Conservation (phyloP, 2,329 filamentous ascomycete species). For the Penicillium psychrosexuale region DNA sequence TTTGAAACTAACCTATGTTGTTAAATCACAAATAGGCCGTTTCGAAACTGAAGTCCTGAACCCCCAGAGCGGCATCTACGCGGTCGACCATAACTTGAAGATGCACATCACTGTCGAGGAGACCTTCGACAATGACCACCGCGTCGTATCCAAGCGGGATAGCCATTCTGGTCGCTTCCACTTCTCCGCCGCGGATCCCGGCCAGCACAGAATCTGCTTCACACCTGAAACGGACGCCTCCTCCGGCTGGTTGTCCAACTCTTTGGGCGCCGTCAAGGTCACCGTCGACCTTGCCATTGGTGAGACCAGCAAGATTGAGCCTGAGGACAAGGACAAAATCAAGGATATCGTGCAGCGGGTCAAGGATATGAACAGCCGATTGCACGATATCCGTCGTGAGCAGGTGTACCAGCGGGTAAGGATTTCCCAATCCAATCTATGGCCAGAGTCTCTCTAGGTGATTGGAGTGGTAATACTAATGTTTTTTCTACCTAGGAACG, state of each 20-base stretch:
- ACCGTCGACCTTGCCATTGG: slow-evolving; percentile 89
- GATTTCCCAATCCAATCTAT: background rate
- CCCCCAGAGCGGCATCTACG: slow-evolving; percentile 64
- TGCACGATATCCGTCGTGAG: slow-evolving; percentile 87
- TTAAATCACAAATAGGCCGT: slow-evolving; percentile 56
- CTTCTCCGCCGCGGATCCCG: slow-evolving; percentile 90
- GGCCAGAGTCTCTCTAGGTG: no score
- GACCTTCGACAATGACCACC: slow-evolving; percentile 96
- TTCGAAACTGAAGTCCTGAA: slow-evolving; percentile 85
- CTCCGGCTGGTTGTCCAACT: slow-evolving; percentile 67
- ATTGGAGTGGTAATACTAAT: background rate
- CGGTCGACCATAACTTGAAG: slow-evolving; percentile 69
- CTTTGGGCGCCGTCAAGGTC: slow-evolving; percentile 76
- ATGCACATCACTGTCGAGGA: slow-evolving; percentile 94
- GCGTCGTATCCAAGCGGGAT: slow-evolving; percentile 84
- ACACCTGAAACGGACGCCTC: slow-evolving; percentile 71
- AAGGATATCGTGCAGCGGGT: slow-evolving; percentile 84
- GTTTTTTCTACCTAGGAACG: slow-evolving; percentile 65
- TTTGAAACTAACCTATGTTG: background rate
- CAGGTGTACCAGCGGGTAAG: slow-evolving; percentile 91
- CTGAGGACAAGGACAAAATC: slow-evolving; percentile 88
- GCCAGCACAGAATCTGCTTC: slow-evolving; percentile 95
- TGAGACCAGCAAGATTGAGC: slow-evolving; percentile 90
- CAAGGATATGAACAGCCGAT: slow-evolving; percentile 78
- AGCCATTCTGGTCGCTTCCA: slow-evolving; percentile 78